Base-by-base conservation (phyloP, 495 filamentous ascomycete genomes). In the Cercophora scortea region DNA sequence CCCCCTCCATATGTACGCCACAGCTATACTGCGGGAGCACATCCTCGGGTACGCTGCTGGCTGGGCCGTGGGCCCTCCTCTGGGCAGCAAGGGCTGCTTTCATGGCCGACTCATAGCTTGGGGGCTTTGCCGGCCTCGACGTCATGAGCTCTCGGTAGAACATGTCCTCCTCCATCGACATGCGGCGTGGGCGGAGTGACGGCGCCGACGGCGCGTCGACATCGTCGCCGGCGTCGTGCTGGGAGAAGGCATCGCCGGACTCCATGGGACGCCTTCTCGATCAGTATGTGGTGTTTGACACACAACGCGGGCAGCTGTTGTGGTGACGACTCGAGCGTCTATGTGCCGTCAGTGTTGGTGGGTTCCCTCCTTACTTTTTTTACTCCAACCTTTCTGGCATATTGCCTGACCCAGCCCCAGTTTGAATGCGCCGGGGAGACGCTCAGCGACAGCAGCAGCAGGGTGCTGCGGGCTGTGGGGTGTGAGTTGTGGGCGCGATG, bases 11-110 rank as follows among this genome's bases (percentile, higher is more conserved):
- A 45, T 74, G 64, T 7, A 84, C 57, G 15, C 75, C 73, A 60
- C 76, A 82, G 6, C 76, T 74, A 60, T 85, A 85, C 43, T 61
- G 50, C 11, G 81, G 81, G 16, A 81, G 62, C 32, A 63, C 55
- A 51, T 80, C 77, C 17, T 54, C 35, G 17, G 50, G 53, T 33
- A 42, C 35, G 46, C 19, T 32, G 12, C 45, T 17, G 18, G 18
- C 16, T 35, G 35, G 10, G 45, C 51, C 42, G 38, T 33, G 17
- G 7, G 62, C 39, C 64, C 72, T 56, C 65, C 61, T 50, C 70
- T 72, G 56, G 38, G 68, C 64, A 50, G 59, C 53, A 41, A 63
- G 6, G 49, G 57, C 47, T 11, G 64, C 48, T 57, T 60, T 59
- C 52, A 70, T 55, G 50, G 71, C 58, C 40, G 64, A 61, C 50